Percentiles rank a stretch among this genome's conserved stretches.
These are phyloP conservation scores for Simplicillium aogashimaense DNA, from an alignment of 2,329 filamentous ascomycete genomes.

Conservation along the genomic window DNA sequence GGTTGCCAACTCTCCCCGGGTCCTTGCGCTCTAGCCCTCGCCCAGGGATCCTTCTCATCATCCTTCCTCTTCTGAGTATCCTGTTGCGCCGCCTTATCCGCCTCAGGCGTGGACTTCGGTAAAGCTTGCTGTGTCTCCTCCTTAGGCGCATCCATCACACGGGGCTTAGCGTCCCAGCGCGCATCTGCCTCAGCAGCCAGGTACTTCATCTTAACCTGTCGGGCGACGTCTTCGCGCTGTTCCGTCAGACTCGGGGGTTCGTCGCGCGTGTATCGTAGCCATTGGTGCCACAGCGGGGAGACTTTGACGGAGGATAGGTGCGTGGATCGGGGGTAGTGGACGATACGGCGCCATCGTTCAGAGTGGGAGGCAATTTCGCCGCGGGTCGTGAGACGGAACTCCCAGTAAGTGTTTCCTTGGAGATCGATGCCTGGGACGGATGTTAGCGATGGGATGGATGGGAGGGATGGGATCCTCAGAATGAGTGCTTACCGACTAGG, in stretches of 20 bases:
- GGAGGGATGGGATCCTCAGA: too few species aligned
- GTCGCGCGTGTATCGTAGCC: constrained; percentile 51
- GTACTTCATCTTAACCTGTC: constrained; percentile 41
- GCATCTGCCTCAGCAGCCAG: constrained; percentile 54
- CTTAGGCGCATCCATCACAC: constrained; percentile 29
- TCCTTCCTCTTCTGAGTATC: constrained; percentile 6
- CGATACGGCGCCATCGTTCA: constrained; percentile 50
- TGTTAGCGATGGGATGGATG: constrained; percentile 1
- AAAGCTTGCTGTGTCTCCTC: constrained; percentile 8
- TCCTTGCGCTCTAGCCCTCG: constrained; percentile 30
- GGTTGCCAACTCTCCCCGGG: constrained; percentile 62
- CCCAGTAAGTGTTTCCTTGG: constrained; percentile 59
- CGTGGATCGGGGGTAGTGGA: constrained; percentile 44
- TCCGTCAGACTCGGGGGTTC: constrained; percentile 46
- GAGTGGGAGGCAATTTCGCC: constrained; percentile 12
- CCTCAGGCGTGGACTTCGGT: constrained; percentile 9
- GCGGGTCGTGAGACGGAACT: constrained; percentile 45
- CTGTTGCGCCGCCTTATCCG: constrained; percentile 7
- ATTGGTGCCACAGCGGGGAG: constrained; percentile 57
- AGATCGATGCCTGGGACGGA: constrained; percentile 48
- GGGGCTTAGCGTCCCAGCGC: constrained; percentile 51
- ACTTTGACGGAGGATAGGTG: constrained; percentile 47
- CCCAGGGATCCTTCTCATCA: constrained; percentile 44
- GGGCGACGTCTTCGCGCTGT: constrained; percentile 40
- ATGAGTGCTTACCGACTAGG: constrained; percentile 42